Evolutionary conservation across 257 asterid species (phyloP), one percentile per base, ranked within the genome.

Genomic region (Paraleonurus japonicus): DNA sequence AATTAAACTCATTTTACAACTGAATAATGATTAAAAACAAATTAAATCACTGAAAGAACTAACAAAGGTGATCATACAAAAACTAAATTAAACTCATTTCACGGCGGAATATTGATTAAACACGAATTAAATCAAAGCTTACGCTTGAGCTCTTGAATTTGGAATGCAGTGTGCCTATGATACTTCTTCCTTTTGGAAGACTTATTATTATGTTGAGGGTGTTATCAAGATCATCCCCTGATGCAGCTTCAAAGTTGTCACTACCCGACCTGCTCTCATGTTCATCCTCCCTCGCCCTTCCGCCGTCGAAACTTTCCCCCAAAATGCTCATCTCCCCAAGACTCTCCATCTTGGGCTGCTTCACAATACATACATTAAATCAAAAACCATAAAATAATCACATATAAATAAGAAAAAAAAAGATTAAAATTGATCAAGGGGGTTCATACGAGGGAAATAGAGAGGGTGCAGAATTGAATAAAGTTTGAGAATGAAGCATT

Each of bases 141-240:
- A 91, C 98, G 82, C 70, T 78, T 94, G 19, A 94, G 96, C 54
- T 86, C 96, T 72, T 94, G 97, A 78, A 89, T 91, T 73, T 94
- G 98, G 53, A 68, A 79, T 1, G 84, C 82, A 27, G 86, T 87
- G 77, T 94, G 97, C 50, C 98, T 75, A 41, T 86, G 89, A 57
- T 87, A 85, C 51, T 83, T 89, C 72, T 84, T 88, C 78, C 80
- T 81, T 41, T 75, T 84, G 5, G 87, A 75, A 4, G 90, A 41
- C 62, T 63, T 45, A 15, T 15, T 45, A 15, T 15, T 86, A 65
- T 74, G 81, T 4, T 72, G 87, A n/a, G 53, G n/a, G 82, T 20
- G 7, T 82, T 84, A 22, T 77, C 81, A 43, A 43, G 51, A 80
- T 92, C 97, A 72, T 87, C 95, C 33, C 86, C 91, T 6, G 96